phyloP scores from a whole-genome alignment of 441 rosid genomes.

The Pelargonium cotyledonis region DNA sequence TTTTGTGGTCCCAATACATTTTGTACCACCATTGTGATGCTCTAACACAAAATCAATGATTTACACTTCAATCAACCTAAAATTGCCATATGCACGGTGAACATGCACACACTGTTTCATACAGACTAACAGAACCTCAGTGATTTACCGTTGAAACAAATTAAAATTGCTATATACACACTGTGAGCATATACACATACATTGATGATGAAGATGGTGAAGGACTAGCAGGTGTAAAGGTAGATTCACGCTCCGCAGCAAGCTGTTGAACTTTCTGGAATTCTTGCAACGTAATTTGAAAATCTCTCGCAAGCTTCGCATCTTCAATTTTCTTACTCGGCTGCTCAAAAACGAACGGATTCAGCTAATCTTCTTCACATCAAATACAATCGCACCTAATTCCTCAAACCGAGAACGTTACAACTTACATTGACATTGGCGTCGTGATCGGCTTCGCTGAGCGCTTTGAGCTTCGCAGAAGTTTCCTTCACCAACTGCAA shows the following conservation, averaged over 20 bases:
- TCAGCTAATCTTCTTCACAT: too few relatives aligned
- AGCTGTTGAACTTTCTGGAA: conserved; percentile 64
- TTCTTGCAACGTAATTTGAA: conserved; percentile 50
- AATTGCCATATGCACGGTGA: too few relatives aligned
- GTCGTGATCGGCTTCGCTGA: conserved; percentile 51
- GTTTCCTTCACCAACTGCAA: conserved; percentile 58
- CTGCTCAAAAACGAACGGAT: too few relatives aligned
- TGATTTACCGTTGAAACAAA: too few relatives aligned
- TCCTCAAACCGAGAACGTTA: background rate
- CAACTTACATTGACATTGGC: conserved; percentile 31
- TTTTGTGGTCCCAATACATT: too few relatives aligned
- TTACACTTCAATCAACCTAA: background rate
- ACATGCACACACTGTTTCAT: too few relatives aligned
- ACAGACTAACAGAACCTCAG: too few relatives aligned
- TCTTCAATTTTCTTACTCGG: conserved; percentile 56
- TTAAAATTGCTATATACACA: too few relatives aligned
- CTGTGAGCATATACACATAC: conserved; percentile 14
- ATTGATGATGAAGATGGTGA: conserved; percentile 30
- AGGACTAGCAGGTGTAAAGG: conserved; percentile 40
- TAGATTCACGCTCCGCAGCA: conserved; percentile 61
- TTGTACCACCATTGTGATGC: too few relatives aligned
- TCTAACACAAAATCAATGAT: background rate
- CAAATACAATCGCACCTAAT: background rate
- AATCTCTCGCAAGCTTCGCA: conserved; percentile 68
- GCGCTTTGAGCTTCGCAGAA: conserved; percentile 52